phyloP scores from a whole-genome alignment of 1,284 basidiomycete genomes.

The Apiotrichum siamense region DNA sequence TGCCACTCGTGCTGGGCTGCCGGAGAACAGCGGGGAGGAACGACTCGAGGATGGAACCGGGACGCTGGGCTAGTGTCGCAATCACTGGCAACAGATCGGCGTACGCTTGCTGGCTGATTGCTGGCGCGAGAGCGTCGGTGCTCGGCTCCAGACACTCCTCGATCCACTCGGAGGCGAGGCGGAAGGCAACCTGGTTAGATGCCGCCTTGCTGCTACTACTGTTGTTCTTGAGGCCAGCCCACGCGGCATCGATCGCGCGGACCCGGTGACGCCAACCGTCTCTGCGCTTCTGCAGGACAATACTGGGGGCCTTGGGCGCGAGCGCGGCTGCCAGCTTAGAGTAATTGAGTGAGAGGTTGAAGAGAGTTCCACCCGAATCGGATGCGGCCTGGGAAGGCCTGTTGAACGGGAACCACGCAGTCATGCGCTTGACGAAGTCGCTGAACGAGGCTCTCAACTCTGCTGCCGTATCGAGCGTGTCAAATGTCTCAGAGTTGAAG shows the following conservation, averaged over 20 bases:
- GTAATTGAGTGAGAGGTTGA: conserved; percentile 56
- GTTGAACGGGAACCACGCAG: conserved; percentile 74
- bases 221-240: conserved; percentile 9
- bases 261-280: conserved; percentile 25
- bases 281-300: conserved; percentile 15
- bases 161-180: conserved; percentile 57
- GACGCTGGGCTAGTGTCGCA: conserved; percentile 66
- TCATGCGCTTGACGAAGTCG: conserved; percentile 51
- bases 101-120: conserved; percentile 61
- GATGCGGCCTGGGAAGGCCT: neutral
- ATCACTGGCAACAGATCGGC: conserved; percentile 68
- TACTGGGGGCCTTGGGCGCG: conserved; percentile 21
- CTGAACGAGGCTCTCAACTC: conserved; percentile 22
- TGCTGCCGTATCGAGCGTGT: conserved; percentile 1
- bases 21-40: conserved; percentile 36
- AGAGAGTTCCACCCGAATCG: conserved; percentile 9
- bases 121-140: conserved; percentile 47
- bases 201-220: conserved; percentile 11
- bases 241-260: conserved; percentile 30
- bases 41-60: conserved; percentile 12
- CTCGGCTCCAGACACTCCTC: conserved; percentile 54
- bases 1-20: conserved; percentile 44
- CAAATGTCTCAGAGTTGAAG: conserved; percentile 16
- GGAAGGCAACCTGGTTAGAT: conserved; percentile 27
- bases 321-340: conserved; percentile 41